A percentile compares a stretch with the other conserved stretches of the same genome.
Conservation (phyloP, 225 moss, liverwort and hornwort species). For the Thuidium tamariscinum region DNA sequence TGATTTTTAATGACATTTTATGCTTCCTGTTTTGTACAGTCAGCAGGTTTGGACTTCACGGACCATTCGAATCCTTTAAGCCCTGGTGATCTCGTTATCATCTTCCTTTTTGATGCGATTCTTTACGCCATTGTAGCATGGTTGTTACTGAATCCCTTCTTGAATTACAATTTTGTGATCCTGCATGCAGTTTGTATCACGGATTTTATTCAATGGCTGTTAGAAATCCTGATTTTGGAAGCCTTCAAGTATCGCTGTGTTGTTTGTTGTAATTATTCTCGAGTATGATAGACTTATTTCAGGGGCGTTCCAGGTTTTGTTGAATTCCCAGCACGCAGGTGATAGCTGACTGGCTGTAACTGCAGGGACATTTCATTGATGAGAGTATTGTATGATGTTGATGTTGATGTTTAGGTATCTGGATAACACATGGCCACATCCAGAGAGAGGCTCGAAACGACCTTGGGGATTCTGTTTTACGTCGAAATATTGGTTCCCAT, state of each 20-base stretch:
- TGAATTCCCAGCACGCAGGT: neutral
- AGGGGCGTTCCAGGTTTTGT: neutral
- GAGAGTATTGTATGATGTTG: neutral
- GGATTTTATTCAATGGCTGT: neutral
- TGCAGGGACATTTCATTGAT: neutral
- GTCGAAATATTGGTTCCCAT: slow-evolving; percentile 75
- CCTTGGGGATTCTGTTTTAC: slow-evolving; percentile 71
- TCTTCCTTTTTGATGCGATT: slow-evolving; percentile 55
- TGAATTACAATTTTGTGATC: neutral
- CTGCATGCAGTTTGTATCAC: neutral
- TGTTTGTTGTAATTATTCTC: neutral
- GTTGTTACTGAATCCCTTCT: slow-evolving; percentile 13
- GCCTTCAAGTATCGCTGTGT: neutral
- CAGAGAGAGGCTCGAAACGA: slow-evolving; percentile 74
- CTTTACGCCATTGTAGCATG: slow-evolving; percentile 67
- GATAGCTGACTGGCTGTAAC: neutral
- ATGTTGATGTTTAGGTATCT: slow-evolving; percentile 46
- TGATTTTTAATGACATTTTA: neutral
- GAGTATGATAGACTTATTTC: neutral
- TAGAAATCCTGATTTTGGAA: neutral
- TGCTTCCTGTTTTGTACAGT: slow-evolving; percentile 11
- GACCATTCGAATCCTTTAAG: slow-evolving; percentile 71
- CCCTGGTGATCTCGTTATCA: slow-evolving; percentile 63
- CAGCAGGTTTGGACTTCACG: slow-evolving; percentile 40
- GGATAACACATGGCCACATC: slow-evolving; percentile 88